phyloP scores from a whole-genome alignment of 2,329 filamentous ascomycete genomes.

The Grosmannia clavigera region DNA sequence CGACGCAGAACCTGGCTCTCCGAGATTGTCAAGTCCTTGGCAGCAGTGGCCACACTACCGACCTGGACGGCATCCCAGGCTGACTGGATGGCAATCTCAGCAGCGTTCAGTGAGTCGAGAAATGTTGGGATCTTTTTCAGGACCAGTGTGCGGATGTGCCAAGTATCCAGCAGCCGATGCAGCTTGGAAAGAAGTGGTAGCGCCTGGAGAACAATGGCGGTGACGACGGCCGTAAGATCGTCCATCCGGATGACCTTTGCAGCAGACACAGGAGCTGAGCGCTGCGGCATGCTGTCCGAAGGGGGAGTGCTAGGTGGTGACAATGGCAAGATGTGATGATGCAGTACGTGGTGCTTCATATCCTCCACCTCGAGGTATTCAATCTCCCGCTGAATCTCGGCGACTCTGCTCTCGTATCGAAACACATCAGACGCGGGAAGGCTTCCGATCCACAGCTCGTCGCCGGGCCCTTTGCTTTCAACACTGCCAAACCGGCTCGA shows the following conservation, averaged over 20 bases:
- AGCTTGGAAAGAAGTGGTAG: constrained; percentile 70
- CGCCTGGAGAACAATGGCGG: constrained; percentile 80
- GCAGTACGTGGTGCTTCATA: constrained; percentile 76
- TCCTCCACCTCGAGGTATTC: constrained; percentile 67
- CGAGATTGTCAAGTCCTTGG: not conserved
- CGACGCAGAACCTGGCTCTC: constrained; percentile 19
- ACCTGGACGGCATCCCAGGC: constrained; percentile 50
- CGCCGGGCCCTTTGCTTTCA: constrained; percentile 10
- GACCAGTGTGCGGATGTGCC: constrained; percentile 66
- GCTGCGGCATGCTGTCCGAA: constrained; percentile 13
- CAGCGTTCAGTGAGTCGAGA: constrained; percentile 52
- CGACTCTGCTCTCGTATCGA: constrained; percentile 59
- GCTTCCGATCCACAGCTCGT: constrained; percentile 52
- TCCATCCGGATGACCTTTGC: constrained; percentile 60
- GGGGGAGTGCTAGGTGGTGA: constrained; percentile 36
- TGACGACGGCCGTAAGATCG: constrained; percentile 81
- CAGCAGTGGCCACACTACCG: constrained; percentile 4
- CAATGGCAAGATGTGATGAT: constrained; percentile 58
- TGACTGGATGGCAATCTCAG: constrained; percentile 49
- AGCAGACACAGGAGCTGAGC: constrained; percentile 26
- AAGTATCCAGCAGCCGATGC: constrained; percentile 59
- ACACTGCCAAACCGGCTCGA: not conserved
- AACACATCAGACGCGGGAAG: constrained; percentile 52
- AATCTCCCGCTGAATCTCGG: constrained; percentile 59
- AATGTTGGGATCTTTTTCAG: constrained; percentile 61